phyloP scores from a whole-genome alignment of 163 green algal species.

The Scenedesmus sp. region DNA sequence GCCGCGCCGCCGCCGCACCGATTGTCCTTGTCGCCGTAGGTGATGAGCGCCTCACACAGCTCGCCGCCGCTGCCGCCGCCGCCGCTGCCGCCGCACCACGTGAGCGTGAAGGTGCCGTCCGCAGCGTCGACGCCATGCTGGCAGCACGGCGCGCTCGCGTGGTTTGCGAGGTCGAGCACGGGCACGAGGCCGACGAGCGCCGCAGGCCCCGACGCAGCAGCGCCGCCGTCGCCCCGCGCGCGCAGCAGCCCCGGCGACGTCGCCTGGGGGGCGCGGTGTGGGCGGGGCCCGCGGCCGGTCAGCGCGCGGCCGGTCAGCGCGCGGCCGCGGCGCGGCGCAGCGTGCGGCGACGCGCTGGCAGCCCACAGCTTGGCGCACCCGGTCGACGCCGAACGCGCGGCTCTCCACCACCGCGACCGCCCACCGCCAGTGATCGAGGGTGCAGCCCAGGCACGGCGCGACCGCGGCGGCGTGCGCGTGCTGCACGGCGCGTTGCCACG shows the following conservation, averaged over 20 bases:
- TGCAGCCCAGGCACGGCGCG: slow-evolving; percentile 1
- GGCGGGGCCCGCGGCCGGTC: no score
- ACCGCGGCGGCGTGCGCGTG: slow-evolving; percentile 1
- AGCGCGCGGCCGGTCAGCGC: not conserved
- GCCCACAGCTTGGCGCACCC: slow-evolving; percentile 3
- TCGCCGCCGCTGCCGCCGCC: slow-evolving; percentile 10
- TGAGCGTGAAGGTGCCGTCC: slow-evolving; percentile 1
- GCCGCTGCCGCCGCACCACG: not conserved
- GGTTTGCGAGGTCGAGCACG: slow-evolving; percentile 58
- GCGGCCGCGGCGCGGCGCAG: not conserved
- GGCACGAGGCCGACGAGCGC: slow-evolving; percentile 47
- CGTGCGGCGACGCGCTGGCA: not conserved
- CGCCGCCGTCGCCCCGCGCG: no score
- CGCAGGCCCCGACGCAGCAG: no score
- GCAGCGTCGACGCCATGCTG: slow-evolving; percentile 2
- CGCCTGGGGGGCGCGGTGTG: no score
- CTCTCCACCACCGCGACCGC: slow-evolving; percentile 54
- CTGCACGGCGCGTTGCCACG: slow-evolving; percentile 25
- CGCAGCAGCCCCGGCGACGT: no score
- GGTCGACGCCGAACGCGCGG: slow-evolving; percentile 50
- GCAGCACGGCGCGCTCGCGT: not conserved
- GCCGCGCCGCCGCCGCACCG: slow-evolving; percentile 15
- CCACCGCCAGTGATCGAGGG: slow-evolving; percentile 42
- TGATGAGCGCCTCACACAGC: slow-evolving; percentile 48
- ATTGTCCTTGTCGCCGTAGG: slow-evolving; percentile 57